A percentile compares a stretch with the other conserved stretches of the same genome.
Conservation (phyloP, 192 early-diverging fungal genomes). For the Coemansia guatemalensis region DNA sequence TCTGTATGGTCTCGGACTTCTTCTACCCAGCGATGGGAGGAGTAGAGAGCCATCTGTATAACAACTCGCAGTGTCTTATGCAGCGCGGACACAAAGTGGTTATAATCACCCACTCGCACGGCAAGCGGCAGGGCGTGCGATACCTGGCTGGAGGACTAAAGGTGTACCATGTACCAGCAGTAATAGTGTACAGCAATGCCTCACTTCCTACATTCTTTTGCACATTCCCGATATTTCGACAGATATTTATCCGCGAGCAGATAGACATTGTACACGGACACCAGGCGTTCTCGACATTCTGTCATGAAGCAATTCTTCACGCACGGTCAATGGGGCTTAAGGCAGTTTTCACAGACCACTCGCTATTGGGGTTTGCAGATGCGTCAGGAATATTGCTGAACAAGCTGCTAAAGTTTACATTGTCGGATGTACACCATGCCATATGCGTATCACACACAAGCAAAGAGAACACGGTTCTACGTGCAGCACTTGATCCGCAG, state of each 20-base stretch:
- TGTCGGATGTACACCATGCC: constrained; percentile 96
- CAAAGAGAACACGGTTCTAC: constrained; percentile 98
- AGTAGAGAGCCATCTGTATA: constrained; percentile 92
- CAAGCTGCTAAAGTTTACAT: constrained; percentile 95
- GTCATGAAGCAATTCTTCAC: constrained; percentile 94
- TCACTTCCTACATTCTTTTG: constrained; percentile 88
- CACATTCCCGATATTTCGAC: constrained; percentile 89
- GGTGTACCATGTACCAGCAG: constrained; percentile 90
- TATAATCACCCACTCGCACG: constrained; percentile 92
- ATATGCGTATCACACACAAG: constrained; percentile 99
- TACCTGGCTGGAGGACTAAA: constrained; percentile 92
- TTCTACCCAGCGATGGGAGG: constrained; percentile 98
- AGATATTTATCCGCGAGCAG: constrained; percentile 86
- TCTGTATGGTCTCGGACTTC: constrained; percentile 93
- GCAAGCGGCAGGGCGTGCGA: constrained; percentile 75
- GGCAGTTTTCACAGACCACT: constrained; percentile 96
- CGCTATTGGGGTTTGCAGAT: constrained; percentile 96
- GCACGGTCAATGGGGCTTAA: constrained; percentile 93
- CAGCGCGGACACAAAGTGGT: constrained; percentile 93
- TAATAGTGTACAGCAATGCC: constrained; percentile 83
- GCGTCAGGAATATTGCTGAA: constrained; percentile 89
- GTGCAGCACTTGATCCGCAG: constrained; percentile 85
- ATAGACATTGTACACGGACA: constrained; percentile 98
- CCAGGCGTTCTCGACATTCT: constrained; percentile 90
- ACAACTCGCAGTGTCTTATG: constrained; percentile 85